These are phyloP conservation scores for Geranium brycei DNA, from an alignment of 345 rosid genomes.

Conservation along the genomic window DNA sequence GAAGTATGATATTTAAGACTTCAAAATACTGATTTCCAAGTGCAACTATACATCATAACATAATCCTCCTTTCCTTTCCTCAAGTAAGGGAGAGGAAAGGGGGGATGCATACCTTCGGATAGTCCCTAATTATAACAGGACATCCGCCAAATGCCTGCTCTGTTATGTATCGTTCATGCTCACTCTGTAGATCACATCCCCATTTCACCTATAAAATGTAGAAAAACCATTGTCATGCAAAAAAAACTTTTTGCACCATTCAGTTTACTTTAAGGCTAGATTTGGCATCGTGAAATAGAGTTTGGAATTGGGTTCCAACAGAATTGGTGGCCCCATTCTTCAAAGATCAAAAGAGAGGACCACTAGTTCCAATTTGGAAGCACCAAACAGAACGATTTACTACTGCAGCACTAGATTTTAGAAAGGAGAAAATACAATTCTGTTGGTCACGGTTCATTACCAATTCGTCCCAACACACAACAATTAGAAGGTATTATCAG, in stretches of 20 bases:
- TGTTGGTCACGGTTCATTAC: background rate
- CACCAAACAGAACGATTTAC: background rate
- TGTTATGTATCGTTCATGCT: conserved; percentile 95
- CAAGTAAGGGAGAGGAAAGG: conserved; percentile 5
- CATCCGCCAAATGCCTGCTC: conserved; percentile 78
- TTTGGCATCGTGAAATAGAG: background rate
- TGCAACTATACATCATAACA: background rate
- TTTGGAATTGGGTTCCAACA: background rate
- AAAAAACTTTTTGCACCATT: background rate
- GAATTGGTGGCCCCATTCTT: background rate
- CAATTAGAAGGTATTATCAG: background rate
- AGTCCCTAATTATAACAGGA: conserved; percentile 86
- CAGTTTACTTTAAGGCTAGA: background rate
- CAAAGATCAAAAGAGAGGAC: background rate
- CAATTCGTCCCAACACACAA: background rate
- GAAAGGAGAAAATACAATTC: background rate
- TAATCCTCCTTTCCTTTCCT: background rate
- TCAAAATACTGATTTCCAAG: background rate
- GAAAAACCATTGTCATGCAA: background rate
- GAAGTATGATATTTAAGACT: conserved; percentile 10
- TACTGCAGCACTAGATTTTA: background rate
- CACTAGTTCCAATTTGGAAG: background rate
- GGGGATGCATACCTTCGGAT: conserved; percentile 51
- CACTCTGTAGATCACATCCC: conserved; percentile 96
- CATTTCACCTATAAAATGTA: conserved; percentile 56